phyloP scores from a whole-genome alignment of 2,329 filamentous ascomycete genomes.

The Lasiodiplodia citricola region DNA sequence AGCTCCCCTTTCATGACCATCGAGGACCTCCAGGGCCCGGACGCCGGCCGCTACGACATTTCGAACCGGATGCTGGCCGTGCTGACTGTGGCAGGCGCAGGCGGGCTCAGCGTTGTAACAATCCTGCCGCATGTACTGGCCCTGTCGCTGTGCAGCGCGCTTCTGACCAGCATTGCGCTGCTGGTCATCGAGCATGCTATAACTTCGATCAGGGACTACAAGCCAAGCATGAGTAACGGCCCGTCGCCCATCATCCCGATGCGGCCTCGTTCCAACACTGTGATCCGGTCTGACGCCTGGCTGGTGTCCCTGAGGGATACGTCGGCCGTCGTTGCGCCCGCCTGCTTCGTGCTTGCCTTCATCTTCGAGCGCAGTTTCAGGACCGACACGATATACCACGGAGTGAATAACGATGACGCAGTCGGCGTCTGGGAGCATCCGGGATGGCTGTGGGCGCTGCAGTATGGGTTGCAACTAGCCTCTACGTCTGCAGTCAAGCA shows the following conservation, averaged over 20 bases:
- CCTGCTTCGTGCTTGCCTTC: slow-evolving; percentile 23
- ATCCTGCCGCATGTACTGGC: slow-evolving; percentile 30
- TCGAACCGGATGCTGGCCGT: slow-evolving; percentile 6
- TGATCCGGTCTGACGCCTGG: slow-evolving; percentile 23
- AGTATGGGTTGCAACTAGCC: slow-evolving; percentile 16
- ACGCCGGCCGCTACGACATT: slow-evolving; percentile 13
- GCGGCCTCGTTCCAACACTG: slow-evolving; percentile 22
- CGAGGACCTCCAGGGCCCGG: slow-evolving; percentile 33
- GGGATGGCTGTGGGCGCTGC: slow-evolving; percentile 20
- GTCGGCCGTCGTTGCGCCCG: slow-evolving; percentile 7
- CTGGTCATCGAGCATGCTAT: slow-evolving; percentile 47
- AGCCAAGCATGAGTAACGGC: slow-evolving; percentile 24
- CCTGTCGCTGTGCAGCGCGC: slow-evolving; percentile 49
- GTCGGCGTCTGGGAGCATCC: slow-evolving; percentile 23
- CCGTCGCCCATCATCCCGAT: slow-evolving; percentile 12
- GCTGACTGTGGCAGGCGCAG: slow-evolving; percentile 24
- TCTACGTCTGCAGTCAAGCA: slow-evolving; percentile 10
- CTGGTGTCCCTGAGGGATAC: slow-evolving; percentile 23
- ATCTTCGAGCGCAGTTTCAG: slow-evolving; percentile 25
- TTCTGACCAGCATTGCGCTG: slow-evolving; percentile 48
- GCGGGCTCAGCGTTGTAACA: slow-evolving; percentile 15
- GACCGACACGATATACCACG: slow-evolving; percentile 20
- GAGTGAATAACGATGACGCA: not conserved
- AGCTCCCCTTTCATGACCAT: slow-evolving; percentile 33
- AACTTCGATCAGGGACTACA: slow-evolving; percentile 32